Percentiles rank a stretch among this genome's conserved stretches.
phyloP scores from a whole-genome alignment of 768 basidiomycete species.

The Russula griseocarnosa region DNA sequence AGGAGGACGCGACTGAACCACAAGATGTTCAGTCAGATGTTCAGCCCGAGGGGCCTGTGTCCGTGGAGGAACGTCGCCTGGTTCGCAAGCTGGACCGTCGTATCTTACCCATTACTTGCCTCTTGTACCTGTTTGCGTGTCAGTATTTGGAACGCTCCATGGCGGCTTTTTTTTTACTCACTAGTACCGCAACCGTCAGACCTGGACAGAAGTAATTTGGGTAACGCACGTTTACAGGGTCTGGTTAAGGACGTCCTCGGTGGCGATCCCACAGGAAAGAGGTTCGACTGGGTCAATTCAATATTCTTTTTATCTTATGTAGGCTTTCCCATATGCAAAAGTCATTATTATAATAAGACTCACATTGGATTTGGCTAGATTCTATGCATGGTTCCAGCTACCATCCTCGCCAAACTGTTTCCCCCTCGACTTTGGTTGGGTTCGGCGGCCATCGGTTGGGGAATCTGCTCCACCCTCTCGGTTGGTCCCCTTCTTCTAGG shows the following conservation, averaged over 20 bases:
- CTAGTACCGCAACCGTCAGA: constrained; percentile 31
- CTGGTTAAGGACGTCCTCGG: constrained; percentile 58
- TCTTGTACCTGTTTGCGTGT: constrained; percentile 79
- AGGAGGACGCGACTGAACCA: not conserved
- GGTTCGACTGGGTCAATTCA: constrained; percentile 78
- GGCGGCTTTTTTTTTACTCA: not conserved
- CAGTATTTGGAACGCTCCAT: constrained; percentile 32
- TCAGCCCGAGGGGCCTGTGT: not conserved
- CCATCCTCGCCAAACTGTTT: constrained; percentile 60
- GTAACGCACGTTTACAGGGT: constrained; percentile 74
- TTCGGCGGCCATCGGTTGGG: constrained; percentile 65
- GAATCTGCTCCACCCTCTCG: constrained; percentile 68
- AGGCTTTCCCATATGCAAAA: constrained; percentile 24
- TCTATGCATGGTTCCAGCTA: constrained; percentile 63
- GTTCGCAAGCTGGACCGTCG: constrained; percentile 62
- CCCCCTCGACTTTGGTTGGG: constrained; percentile 69
- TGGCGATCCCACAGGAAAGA: constrained; percentile 61
- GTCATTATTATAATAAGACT: not conserved
- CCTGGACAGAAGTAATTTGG: constrained; percentile 74
- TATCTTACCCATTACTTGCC: constrained; percentile 66
- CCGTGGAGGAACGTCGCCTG: constrained; percentile 48
- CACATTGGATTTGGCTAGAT: constrained; percentile 43
- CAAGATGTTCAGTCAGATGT: not conserved
- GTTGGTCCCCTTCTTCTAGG: constrained; percentile 35
- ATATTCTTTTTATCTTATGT: constrained; percentile 80